Conservation (phyloP, 129 eudicot species). For the Escallonia herrerae region DNA sequence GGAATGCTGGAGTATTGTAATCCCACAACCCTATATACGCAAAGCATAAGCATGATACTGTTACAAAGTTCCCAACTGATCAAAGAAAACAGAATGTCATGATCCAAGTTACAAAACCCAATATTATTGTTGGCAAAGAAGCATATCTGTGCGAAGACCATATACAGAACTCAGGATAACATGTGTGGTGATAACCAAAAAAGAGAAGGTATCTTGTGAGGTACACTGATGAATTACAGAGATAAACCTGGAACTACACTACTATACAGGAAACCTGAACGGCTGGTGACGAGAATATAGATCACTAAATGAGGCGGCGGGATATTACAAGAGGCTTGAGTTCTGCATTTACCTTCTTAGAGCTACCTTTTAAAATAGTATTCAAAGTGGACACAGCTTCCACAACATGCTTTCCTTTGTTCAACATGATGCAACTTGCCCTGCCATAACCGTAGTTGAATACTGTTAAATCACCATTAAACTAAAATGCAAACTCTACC, state of each 20-base stretch:
- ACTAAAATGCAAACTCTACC: background rate
- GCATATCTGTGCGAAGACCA: too few relatives aligned
- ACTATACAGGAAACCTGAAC: background rate
- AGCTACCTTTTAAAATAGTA: too few relatives aligned
- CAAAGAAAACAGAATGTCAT: too few relatives aligned
- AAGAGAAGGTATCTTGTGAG: too few relatives aligned
- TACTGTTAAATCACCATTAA: background rate
- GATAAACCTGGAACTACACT: background rate
- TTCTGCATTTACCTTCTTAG: conserved; percentile 33
- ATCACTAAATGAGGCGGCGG: conserved; percentile 26
- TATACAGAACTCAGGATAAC: too few relatives aligned
- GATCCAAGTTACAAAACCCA: too few relatives aligned
- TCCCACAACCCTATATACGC: too few relatives aligned
- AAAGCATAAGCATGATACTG: too few relatives aligned
- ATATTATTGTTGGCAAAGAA: too few relatives aligned
- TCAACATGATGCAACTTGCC: conserved; percentile 78
- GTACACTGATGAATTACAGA: background rate
- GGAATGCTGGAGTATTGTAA: too few relatives aligned
- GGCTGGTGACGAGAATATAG: background rate
- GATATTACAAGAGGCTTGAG: conserved; percentile 41
- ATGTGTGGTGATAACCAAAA: too few relatives aligned
- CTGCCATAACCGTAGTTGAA: conserved; percentile 23
- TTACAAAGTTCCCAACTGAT: too few relatives aligned
- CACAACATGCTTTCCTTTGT: conserved; percentile 63
- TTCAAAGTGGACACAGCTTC: conserved; percentile 61